These are phyloP conservation scores for Climacium dendroides DNA, from an alignment of 225 moss, liverwort and hornwort species.

Conservation along the genomic window DNA sequence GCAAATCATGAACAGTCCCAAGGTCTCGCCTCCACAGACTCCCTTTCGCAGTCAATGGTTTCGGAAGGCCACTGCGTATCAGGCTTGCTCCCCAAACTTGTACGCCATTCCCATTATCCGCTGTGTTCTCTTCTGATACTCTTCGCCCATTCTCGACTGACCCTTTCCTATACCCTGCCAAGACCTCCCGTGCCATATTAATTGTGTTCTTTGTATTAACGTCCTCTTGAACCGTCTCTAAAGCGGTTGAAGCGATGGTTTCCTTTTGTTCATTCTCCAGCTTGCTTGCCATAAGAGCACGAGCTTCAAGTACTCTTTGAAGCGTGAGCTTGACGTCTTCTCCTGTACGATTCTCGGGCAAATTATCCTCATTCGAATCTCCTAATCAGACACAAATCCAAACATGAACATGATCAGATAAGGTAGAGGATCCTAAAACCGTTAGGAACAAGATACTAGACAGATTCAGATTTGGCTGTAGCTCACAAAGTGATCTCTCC, in stretches of 20 bases:
- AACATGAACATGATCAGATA: not conserved
- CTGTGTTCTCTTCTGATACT: not conserved
- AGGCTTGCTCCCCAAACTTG: conserved; percentile 48
- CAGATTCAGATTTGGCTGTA: not conserved
- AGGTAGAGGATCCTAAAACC: not conserved
- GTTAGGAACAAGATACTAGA: not conserved
- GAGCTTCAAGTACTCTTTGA: conserved; percentile 42
- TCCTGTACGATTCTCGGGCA: not conserved
- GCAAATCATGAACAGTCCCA: conserved; percentile 27
- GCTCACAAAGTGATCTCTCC: not conserved
- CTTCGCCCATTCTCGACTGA: conserved; percentile 4
- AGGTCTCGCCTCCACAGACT: conserved; percentile 42
- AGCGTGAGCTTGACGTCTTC: conserved; percentile 31
- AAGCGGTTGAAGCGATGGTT: not conserved
- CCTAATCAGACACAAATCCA: not conserved
- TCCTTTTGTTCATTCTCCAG: not conserved
- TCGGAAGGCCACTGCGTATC: conserved; percentile 18
- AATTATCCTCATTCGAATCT: not conserved
- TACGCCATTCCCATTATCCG: conserved; percentile 21
- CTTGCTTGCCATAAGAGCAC: conserved; percentile 23
- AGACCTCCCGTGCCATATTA: conserved; percentile 29
- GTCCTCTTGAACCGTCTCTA: conserved; percentile 5
- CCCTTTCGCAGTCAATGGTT: conserved; percentile 20
- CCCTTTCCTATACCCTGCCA: conserved; percentile 31
- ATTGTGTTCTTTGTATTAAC: conserved; percentile 5